Evolutionary conservation across 192 early-diverging fungal genomes (phyloP), one percentile per base, ranked within the genome.

Genomic region (Dissophora ornata): DNA sequence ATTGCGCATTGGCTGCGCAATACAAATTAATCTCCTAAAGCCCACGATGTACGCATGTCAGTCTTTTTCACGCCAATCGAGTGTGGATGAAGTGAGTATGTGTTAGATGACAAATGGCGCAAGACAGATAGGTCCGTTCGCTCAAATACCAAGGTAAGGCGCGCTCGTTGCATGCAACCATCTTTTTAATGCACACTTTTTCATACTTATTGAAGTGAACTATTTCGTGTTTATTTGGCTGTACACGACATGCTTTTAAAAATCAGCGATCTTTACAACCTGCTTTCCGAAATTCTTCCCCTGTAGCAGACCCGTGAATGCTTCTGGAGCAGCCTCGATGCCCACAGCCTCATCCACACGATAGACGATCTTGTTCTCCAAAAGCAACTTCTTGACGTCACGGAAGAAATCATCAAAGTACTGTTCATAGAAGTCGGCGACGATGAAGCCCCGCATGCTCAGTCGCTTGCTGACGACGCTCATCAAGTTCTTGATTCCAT

Each of bases 201-300:
- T n/a, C n/a, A n/a, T n/a, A n/a, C n/a, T n/a, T n/a, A n/a, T n/a
- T n/a, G n/a, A n/a, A n/a, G n/a, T n/a, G n/a, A n/a, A n/a, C n/a
- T n/a, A 29, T 47, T 52, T 6, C 21, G 1, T 38, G 30, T 8
- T 22, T 40, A 4, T 0, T 38, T 4, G 18, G 11, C 18, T 22
- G 8, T 21, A 47, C 30, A 86, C 15, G n/a, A n/a, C n/a, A n/a
- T n/a, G n/a, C n/a, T n/a, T n/a, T n/a, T n/a, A n/a, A n/a, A 83
- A 46, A 51, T 71, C 66, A 26, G 70, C 80, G 50, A 84, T 63
- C 49, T 85, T 80, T 40, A 90, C 84, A 44, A 88, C 79, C 40
- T 82, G 64, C 79, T 90, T 92, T 48, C 91, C 91, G 82, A 89
- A 88, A 77, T 91, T 90, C 22, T 82, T 87, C 33, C 90, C 91